A percentile compares a stretch with the other conserved stretches of the same genome.
Evolutionary conservation across 1,139 yeast genomes (phyloP).

Genomic region (Pichia sp.): DNA sequence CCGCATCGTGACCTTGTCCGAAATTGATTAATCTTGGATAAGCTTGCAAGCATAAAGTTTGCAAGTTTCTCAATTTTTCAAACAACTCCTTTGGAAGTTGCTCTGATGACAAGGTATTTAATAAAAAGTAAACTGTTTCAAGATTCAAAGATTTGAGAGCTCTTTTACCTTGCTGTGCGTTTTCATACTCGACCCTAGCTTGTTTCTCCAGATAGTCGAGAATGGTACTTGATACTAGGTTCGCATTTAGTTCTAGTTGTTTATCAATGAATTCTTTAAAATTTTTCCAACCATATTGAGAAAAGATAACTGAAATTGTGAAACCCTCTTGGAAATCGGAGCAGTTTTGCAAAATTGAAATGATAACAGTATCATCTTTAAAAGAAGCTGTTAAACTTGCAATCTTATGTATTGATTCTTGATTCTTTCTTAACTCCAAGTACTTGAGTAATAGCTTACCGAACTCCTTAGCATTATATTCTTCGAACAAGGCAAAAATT

Average conservation of each 20-base stretch:
- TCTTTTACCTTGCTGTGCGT: constrained; percentile 34
- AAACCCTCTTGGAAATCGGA: constrained; percentile 31
- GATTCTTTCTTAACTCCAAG: constrained; percentile 33
- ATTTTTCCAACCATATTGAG: constrained; percentile 33
- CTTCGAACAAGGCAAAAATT: constrained; percentile 41
- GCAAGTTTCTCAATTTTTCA: constrained; percentile 67
- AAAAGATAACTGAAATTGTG: constrained; percentile 30
- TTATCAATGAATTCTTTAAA: constrained; percentile 28
- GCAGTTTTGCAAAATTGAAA: constrained; percentile 29
- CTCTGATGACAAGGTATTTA: constrained; percentile 33
- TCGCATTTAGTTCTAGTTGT: constrained; percentile 25
- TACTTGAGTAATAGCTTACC: constrained; percentile 39
- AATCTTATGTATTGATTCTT: constrained; percentile 29
- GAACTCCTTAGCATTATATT: constrained; percentile 32
- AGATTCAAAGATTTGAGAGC: constrained; percentile 37
- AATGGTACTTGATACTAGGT: constrained; percentile 26
- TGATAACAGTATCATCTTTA: constrained; percentile 28
- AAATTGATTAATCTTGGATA: constrained; percentile 89
- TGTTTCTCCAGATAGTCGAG: constrained; percentile 37
- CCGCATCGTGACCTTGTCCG: constrained; percentile 88
- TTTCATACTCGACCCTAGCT: constrained; percentile 38
- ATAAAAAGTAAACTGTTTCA: constrained; percentile 38
- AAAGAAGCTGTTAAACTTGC: constrained; percentile 30
- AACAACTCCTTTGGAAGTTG: constrained; percentile 42
- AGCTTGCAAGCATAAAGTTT: constrained; percentile 76